Percentiles rank a stretch among this genome's conserved stretches.
Conservation (phyloP, 1,284 basidiomycete genomes). For the Sutorius eximius region DNA sequence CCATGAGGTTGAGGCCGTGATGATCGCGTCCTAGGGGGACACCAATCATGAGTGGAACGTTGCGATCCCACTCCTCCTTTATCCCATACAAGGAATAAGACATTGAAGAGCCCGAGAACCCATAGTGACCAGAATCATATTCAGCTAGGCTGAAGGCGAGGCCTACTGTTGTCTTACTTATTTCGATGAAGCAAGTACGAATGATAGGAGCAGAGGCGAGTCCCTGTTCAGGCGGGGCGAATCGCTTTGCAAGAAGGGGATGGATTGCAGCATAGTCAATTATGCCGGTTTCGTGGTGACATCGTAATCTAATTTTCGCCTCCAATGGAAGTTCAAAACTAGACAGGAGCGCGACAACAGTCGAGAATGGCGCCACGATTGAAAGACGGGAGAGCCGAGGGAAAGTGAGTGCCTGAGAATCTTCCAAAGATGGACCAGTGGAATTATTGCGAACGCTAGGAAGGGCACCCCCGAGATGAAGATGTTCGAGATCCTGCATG, state of each 20-base stretch:
- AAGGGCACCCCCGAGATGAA: slow-evolving; percentile 35
- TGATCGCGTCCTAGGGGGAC: slow-evolving; percentile 8
- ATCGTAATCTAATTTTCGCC: slow-evolving; percentile 22
- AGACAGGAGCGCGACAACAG: slow-evolving; percentile 18
- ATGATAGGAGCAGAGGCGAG: slow-evolving; percentile 8
- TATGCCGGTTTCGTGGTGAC: slow-evolving; percentile 6
- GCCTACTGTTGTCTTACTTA: slow-evolving; percentile 5
- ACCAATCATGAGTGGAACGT: slow-evolving; percentile 21
- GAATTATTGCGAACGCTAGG: slow-evolving; percentile 11
- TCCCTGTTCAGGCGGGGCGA: slow-evolving; percentile 6
- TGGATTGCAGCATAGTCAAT: slow-evolving; percentile 12
- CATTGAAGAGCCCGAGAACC: slow-evolving; percentile 5
- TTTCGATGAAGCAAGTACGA: slow-evolving; percentile 15
- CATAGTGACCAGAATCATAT: slow-evolving; percentile 7
- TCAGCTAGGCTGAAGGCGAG: slow-evolving; percentile 20
- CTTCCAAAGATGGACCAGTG: neutral
- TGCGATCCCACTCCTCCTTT: slow-evolving; percentile 21
- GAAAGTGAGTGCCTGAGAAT: slow-evolving; percentile 13
- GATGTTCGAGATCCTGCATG: slow-evolving; percentile 32
- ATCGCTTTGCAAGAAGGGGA: slow-evolving; percentile 18
- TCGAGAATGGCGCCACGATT: slow-evolving; percentile 21
- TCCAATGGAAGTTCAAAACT: slow-evolving; percentile 15
- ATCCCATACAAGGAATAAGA: slow-evolving; percentile 7
- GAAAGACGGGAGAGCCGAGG: slow-evolving; percentile 22
- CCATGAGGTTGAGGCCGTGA: slow-evolving; percentile 12